Evolutionary conservation across 2,329 filamentous ascomycete genomes (phyloP).

Genomic region (Penicillium sp.): DNA sequence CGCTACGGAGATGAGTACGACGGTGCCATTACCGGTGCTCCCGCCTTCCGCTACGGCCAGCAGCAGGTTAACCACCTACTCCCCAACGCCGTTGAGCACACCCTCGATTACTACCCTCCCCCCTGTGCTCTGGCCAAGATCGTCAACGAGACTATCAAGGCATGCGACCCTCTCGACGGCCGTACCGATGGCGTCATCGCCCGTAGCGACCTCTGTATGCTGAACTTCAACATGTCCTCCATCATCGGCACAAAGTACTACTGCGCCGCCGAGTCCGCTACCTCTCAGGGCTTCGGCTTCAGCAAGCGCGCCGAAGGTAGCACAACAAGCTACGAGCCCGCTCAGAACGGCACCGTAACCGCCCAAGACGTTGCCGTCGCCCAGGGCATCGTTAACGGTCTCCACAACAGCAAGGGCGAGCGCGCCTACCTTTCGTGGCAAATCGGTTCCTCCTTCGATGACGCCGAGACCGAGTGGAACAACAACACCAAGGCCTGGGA

Average conservation of each 20-base stretch:
- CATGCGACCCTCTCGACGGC: slow-evolving; percentile 58
- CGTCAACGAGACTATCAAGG: slow-evolving; percentile 55
- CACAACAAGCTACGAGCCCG: slow-evolving; percentile 24
- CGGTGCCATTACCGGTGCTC: slow-evolving; percentile 48
- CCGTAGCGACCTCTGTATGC: slow-evolving; percentile 49
- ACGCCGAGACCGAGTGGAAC: slow-evolving; percentile 27
- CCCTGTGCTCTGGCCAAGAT: slow-evolving; percentile 36
- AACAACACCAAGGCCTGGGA: slow-evolving; percentile 30
- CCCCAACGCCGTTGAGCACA: slow-evolving; percentile 40
- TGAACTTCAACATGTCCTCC: slow-evolving; percentile 48
- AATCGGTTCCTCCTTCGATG: slow-evolving; percentile 20
- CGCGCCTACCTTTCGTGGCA: slow-evolving; percentile 43
- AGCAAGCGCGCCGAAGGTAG: slow-evolving; percentile 25
- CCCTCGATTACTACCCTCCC: slow-evolving; percentile 44
- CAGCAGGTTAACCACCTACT: slow-evolving; percentile 47
- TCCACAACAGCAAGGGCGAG: slow-evolving; percentile 41
- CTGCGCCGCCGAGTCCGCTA: slow-evolving; percentile 37
- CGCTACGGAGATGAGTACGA: slow-evolving; percentile 51
- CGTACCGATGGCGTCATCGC: slow-evolving; percentile 55
- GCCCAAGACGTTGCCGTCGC: slow-evolving; percentile 33
- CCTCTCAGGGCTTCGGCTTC: slow-evolving; percentile 30
- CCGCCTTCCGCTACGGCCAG: slow-evolving; percentile 47
- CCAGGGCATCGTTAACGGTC: slow-evolving; percentile 38
- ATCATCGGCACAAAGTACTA: slow-evolving; percentile 50
- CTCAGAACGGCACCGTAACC: slow-evolving; percentile 32